Conservation (phyloP, 2,329 filamentous ascomycete species). For the Lomentospora prolificans region DNA sequence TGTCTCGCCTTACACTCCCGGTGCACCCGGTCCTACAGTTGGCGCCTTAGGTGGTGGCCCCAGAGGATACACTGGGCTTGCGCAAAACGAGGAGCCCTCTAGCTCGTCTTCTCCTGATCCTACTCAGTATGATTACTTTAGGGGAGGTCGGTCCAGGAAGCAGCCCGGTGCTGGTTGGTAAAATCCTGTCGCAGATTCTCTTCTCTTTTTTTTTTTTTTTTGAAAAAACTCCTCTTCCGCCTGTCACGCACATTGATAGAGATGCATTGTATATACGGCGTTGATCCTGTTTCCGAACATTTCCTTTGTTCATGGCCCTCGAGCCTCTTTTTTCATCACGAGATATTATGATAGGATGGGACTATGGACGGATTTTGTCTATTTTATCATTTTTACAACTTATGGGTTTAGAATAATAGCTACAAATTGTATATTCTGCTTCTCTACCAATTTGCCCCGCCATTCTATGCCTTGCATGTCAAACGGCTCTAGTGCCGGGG, state of each 20-base stretch:
- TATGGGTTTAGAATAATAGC: background rate
- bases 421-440: background rate
- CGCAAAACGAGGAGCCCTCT: conserved; percentile 37
- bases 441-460: no score
- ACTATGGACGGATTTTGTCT: background rate
- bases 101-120: conserved; percentile 27
- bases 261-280: background rate
- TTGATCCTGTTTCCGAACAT: background rate
- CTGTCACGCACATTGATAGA: background rate
- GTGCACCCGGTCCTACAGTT: conserved; percentile 30
- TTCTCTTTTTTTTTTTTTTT: conserved; percentile 7
- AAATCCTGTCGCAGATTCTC: background rate
- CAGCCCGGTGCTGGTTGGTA: conserved; percentile 31
- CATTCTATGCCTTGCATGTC: no score
- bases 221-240: background rate
- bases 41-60: conserved; percentile 49
- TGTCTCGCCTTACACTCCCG: conserved; percentile 18
- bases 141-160: conserved; percentile 23
- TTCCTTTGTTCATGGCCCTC: background rate
- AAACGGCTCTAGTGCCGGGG: no score
- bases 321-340: no score
- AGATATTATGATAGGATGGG: background rate
- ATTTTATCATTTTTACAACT: background rate
- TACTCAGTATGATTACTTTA: conserved; percentile 48
- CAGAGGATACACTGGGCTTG: conserved; percentile 48